These are phyloP conservation scores for Aspergillus japonicus DNA, from an alignment of 2,329 filamentous ascomycete species.

Conservation along the genomic window DNA sequence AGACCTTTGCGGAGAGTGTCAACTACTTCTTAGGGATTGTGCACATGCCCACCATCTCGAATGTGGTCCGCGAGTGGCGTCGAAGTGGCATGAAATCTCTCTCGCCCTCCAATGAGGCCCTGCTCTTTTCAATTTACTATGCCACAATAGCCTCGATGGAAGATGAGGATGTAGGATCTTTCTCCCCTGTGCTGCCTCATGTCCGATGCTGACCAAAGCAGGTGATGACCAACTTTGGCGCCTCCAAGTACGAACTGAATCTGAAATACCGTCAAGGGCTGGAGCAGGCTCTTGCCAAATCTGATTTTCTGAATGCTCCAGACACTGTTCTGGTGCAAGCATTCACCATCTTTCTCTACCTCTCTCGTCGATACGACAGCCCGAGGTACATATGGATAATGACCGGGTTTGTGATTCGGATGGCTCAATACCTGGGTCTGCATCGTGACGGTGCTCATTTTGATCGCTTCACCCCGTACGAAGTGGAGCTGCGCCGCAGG, in stretches of 20 bases:
- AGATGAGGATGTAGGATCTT: conserved; percentile 51
- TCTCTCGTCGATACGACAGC: conserved; percentile 28
- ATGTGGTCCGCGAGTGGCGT: conserved; percentile 35
- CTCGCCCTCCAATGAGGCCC: conserved; percentile 50
- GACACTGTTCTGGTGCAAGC: not conserved
- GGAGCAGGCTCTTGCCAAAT: not conserved
- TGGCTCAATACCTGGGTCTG: conserved; percentile 55
- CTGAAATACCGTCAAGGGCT: not conserved
- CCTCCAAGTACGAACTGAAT: not conserved
- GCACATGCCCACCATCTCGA: conserved; percentile 32
- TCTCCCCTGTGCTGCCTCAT: not conserved
- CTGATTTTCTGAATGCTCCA: not conserved
- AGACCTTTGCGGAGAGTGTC: conserved; percentile 23
- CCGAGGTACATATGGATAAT: conserved; percentile 54
- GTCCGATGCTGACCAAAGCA: not conserved
- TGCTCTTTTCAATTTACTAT: conserved; percentile 60
- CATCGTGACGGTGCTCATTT: conserved; percentile 55
- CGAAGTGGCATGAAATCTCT: conserved; percentile 32
- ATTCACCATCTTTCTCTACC: not conserved
- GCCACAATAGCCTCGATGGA: conserved; percentile 57
- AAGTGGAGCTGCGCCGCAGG: conserved; percentile 40
- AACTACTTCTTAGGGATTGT: conserved; percentile 40
- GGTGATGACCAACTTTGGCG: not conserved
- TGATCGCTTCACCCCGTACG: conserved; percentile 53
- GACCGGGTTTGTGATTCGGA: conserved; percentile 49